phyloP scores from a whole-genome alignment of 345 rosid genomes.

The Conringia planisiliqua region DNA sequence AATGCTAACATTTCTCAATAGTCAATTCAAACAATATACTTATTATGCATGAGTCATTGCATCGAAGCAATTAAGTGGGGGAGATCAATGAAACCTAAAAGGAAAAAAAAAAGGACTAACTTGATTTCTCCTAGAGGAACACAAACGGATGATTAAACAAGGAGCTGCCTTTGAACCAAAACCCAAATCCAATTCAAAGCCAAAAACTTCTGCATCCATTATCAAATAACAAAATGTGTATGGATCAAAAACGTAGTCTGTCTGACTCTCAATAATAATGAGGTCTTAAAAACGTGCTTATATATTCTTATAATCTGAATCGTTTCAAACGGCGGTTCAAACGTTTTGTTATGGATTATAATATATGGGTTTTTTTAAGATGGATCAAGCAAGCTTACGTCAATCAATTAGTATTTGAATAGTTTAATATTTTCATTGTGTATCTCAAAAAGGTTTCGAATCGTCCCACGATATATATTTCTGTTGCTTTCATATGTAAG shows the following conservation, averaged over 20 bases:
- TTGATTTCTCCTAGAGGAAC: conserved; percentile 8
- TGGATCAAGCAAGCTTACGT: no score
- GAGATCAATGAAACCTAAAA: neutral
- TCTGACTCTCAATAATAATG: neutral
- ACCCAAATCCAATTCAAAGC: conserved; percentile 33
- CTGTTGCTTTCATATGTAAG: no score
- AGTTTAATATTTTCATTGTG: no score
- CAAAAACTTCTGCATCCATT: conserved; percentile 22
- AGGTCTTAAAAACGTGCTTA: neutral
- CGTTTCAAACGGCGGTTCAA: neutral
- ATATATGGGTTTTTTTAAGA: no score
- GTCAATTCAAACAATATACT: neutral
- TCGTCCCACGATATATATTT: no score
- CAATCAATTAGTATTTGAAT: no score
- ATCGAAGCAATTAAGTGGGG: neutral
- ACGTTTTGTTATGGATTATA: no score
- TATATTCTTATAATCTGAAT: no score
- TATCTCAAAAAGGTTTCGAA: no score
- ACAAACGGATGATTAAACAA: no score
- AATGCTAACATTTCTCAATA: neutral
- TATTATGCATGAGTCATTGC: conserved; percentile 2
- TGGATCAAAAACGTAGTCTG: neutral
- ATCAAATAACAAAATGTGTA: neutral
- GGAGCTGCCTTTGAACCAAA: conserved; percentile 21
- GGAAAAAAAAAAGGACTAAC: neutral